phyloP scores from a whole-genome alignment of 2,329 filamentous ascomycete species.

The Trichoderma atroviride region DNA sequence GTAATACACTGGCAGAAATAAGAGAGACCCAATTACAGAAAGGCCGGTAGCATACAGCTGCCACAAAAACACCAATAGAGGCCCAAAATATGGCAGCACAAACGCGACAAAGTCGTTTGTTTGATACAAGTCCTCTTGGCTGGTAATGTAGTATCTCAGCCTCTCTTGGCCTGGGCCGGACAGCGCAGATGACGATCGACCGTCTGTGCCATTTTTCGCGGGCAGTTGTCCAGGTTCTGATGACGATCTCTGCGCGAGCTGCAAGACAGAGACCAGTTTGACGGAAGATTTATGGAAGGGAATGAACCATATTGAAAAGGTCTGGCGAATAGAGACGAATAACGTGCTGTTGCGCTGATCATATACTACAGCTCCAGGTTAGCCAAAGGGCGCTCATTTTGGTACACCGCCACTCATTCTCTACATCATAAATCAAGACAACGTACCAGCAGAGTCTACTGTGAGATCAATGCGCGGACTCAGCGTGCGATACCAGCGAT shows the following conservation, averaged over 20 bases:
- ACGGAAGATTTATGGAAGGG: constrained; percentile 74
- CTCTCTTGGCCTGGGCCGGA: constrained; percentile 31
- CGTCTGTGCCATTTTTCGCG: constrained; percentile 29
- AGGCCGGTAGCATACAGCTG: constrained; percentile 66
- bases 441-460: constrained; percentile 60
- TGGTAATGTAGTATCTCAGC: constrained; percentile 67
- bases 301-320: constrained; percentile 76
- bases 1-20: constrained; percentile 44
- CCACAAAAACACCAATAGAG: constrained; percentile 57
- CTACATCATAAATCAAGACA: not conserved
- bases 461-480: constrained; percentile 71
- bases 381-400: not conserved
- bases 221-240: constrained; percentile 25
- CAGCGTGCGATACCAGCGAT: constrained; percentile 82
- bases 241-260: constrained; percentile 54
- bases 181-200: constrained; percentile 27
- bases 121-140: constrained; percentile 83
- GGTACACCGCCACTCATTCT: not conserved
- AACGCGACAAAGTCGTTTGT: constrained; percentile 76
- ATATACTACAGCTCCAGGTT: constrained; percentile 55
- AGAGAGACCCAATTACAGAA: constrained; percentile 61
- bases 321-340: constrained; percentile 73
- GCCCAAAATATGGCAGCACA: constrained; percentile 61
- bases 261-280: constrained; percentile 67
- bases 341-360: constrained; percentile 68